These are phyloP conservation scores for Gamsiella multidivaricata DNA, from an alignment of 192 early-diverging fungal species.

Conservation along the genomic window DNA sequence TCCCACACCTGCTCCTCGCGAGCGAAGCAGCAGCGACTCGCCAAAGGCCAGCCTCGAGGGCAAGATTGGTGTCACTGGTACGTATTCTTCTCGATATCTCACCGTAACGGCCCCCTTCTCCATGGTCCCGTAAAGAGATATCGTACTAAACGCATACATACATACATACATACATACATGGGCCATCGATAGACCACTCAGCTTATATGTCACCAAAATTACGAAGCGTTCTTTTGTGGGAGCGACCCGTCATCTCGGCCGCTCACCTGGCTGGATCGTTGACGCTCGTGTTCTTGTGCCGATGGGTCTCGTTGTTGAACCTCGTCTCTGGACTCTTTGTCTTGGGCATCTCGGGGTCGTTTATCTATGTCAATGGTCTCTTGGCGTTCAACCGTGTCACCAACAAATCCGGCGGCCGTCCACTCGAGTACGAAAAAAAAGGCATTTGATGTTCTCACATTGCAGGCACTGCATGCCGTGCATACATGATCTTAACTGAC, in stretches of 20 bases:
- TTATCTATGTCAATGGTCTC: conserved; percentile 44
- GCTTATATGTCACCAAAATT: conserved; percentile 40
- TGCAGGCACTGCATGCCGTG: too few relatives aligned
- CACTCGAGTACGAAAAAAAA: conserved; percentile 33
- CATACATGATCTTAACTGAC: background rate
- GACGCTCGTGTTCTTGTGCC: conserved; percentile 28
- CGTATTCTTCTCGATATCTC: too few relatives aligned
- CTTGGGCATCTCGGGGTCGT: conserved; percentile 32
- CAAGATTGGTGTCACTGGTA: background rate
- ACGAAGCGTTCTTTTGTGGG: conserved; percentile 41
- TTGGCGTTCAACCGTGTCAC: conserved; percentile 19
- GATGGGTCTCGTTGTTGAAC: conserved; percentile 50
- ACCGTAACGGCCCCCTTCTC: too few relatives aligned
- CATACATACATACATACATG: too few relatives aligned
- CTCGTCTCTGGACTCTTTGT: conserved; percentile 33
- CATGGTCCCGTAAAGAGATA: too few relatives aligned
- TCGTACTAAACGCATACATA: too few relatives aligned
- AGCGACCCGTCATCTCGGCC: conserved; percentile 27
- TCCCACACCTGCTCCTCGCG: conserved; percentile 15
- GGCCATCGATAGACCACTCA: conserved; percentile 21
- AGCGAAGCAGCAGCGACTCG: conserved; percentile 38
- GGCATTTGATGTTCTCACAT: too few relatives aligned
- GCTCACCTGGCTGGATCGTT: conserved; percentile 26
- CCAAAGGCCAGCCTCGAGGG: conserved; percentile 23
- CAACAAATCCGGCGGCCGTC: conserved; percentile 32